phyloP scores from a whole-genome alignment of 495 filamentous ascomycete genomes.

The Neurospora tetrasperma region DNA sequence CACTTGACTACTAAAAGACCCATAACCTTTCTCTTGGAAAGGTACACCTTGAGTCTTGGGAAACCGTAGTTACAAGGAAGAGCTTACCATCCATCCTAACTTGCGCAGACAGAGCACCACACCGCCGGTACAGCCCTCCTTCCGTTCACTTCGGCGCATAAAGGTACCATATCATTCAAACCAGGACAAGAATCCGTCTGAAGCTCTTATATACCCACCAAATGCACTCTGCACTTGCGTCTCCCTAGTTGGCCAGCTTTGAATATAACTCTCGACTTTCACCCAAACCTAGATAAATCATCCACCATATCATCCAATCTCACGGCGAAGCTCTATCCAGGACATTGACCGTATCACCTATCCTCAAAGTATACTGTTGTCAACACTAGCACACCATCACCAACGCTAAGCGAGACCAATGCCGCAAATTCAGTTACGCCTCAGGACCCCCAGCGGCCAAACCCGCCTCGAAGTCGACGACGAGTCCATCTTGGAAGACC shows the following conservation, averaged over 20 bases:
- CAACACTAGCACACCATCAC: neutral
- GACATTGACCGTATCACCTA: neutral
- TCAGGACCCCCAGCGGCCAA: conserved; percentile 28
- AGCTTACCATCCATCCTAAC: neutral
- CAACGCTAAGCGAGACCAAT: neutral
- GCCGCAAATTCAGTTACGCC: conserved; percentile 26
- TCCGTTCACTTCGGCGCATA: neutral
- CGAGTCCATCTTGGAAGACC: conserved; percentile 44
- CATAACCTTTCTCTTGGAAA: neutral
- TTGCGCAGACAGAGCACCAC: neutral
- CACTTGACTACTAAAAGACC: neutral
- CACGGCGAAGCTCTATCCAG: neutral
- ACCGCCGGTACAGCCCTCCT: neutral
- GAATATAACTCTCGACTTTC: neutral
- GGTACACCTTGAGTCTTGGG: neutral
- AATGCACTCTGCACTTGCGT: neutral
- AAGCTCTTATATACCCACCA: neutral
- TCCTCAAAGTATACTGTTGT: neutral
- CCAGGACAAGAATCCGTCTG: neutral
- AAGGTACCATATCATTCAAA: neutral
- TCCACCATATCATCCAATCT: neutral
- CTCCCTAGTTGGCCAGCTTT: neutral
- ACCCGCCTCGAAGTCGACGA: conserved; percentile 53
- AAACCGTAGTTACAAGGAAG: neutral
- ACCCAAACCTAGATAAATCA: neutral